Conservation (phyloP, 2,329 filamentous ascomycete species). For the Cladosporium sphaerospermum region DNA sequence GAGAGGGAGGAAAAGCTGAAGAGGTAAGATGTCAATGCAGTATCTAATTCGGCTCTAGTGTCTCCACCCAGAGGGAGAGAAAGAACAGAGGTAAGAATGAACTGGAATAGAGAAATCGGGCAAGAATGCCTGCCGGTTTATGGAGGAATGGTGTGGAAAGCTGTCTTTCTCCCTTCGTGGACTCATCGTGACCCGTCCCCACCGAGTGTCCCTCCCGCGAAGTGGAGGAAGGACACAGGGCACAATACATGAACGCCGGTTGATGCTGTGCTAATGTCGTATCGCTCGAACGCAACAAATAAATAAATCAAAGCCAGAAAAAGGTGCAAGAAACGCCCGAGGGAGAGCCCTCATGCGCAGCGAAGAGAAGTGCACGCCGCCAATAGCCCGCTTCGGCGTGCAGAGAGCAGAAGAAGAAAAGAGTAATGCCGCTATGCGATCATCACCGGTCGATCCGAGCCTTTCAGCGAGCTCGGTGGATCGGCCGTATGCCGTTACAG, state of each 20-base stretch:
- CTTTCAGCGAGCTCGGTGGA: neutral
- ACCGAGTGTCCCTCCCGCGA: no score
- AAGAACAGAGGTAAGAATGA: no score
- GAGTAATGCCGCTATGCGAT: neutral
- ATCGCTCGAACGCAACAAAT: conserved; percentile 9
- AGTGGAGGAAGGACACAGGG: no score
- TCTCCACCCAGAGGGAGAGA: no score
- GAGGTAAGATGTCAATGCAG: no score
- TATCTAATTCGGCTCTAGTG: no score
- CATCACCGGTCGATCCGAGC: neutral
- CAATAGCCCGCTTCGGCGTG: neutral
- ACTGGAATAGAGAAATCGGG: no score
- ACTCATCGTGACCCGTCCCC: no score
- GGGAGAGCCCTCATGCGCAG: neutral
- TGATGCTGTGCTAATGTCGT: conserved; percentile 1
- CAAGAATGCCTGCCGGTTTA: no score
- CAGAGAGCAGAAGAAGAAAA: neutral
- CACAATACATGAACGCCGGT: neutral
- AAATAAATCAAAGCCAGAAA: neutral
- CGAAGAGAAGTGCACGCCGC: neutral
- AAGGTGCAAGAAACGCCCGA: neutral
- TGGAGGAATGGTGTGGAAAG: no score
- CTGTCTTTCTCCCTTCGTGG: no score
- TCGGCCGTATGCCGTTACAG: neutral
- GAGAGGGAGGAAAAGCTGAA: no score